Base-by-base conservation (phyloP, 169 alveolate species). In the Plasmodium knowlesi region DNA sequence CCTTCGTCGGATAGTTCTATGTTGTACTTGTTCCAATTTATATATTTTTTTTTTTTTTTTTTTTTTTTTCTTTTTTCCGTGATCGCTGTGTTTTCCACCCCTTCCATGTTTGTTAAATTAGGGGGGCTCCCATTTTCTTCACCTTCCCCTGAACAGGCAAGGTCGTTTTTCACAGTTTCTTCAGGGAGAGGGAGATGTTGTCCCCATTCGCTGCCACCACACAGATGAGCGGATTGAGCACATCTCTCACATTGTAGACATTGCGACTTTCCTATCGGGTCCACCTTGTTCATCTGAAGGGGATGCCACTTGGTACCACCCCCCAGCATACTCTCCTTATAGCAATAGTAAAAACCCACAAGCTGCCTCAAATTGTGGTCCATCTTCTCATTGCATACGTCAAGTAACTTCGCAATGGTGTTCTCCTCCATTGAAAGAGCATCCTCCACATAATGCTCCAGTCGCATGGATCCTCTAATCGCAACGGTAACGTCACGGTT, bases 401-500 rank as follows among this genome's bases (percentile, higher is more conserved):
- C 5, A 41, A 88, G 43, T 46, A 88, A 50, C 37, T 61, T 37
- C 12, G 14, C n/a, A 28, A 79, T 30, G 34, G 80, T 41, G 12
- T 37, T 32, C 71, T 50, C 53, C 72, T 79, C 54, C 50, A 79
- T 14, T 22, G 32, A 37, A 28, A 22, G 28, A 22, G 9, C 14
- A 70, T 57, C 73, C n/a, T 73, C 85, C 39, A 88, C 34, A 6
- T 57, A 70, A 79, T 88, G 94, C 34, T 88, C 94, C 41, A 88
- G 61, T 9, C 94, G 22, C 89, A 78, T 79, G 3, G 94, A 90
- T 9, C 97, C 97, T 53, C 97, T 73, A 14, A 96, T 79, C 10
- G 97, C 96, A 0, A 96, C 91, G 0, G 95, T 95, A 25, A 94
- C 46, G 84, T 92, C 34, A 54, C 92, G 94, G 30, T 84, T 61